Evolutionary conservation across 495 filamentous ascomycete genomes (phyloP).

Genomic region (Daldinia caldariorum): DNA sequence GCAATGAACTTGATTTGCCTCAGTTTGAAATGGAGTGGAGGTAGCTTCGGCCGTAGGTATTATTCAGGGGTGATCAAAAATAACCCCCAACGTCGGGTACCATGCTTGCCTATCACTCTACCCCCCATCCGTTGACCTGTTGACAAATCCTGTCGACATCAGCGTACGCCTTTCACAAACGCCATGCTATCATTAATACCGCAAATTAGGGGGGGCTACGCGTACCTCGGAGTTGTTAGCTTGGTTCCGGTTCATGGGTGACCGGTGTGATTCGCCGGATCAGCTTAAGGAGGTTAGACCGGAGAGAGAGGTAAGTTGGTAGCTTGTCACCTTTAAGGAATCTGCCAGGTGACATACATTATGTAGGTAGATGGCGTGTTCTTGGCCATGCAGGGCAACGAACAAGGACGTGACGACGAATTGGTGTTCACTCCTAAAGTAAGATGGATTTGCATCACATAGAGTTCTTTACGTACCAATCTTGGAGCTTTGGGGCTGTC

Average conservation of each 20-base stretch:
- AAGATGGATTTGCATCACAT: constrained; percentile 7
- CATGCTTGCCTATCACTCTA: neutral
- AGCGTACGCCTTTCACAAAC: neutral
- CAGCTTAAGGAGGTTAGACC: neutral
- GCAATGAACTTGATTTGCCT: neutral
- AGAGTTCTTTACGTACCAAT: neutral
- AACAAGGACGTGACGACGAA: neutral
- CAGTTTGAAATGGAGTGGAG: neutral
- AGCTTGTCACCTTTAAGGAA: neutral
- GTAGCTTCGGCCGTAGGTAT: neutral
- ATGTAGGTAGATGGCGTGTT: neutral
- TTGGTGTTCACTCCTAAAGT: constrained; percentile 3
- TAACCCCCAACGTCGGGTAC: neutral
- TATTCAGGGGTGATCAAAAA: neutral
- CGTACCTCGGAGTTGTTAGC: constrained; percentile 4
- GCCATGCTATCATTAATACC: constrained; percentile 12
- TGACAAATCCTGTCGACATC: neutral
- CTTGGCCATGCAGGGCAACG: constrained; percentile 7
- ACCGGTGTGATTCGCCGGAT: neutral
- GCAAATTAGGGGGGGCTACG: constrained; percentile 5
- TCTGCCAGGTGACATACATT: neutral
- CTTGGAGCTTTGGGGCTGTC: constrained; percentile 9
- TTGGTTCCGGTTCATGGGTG: neutral
- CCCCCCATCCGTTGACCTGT: neutral
- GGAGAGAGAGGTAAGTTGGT: constrained; percentile 19